Base-by-base conservation (phyloP, 2,329 filamentous ascomycete species). In the Colletotrichum euphorbiae region DNA sequence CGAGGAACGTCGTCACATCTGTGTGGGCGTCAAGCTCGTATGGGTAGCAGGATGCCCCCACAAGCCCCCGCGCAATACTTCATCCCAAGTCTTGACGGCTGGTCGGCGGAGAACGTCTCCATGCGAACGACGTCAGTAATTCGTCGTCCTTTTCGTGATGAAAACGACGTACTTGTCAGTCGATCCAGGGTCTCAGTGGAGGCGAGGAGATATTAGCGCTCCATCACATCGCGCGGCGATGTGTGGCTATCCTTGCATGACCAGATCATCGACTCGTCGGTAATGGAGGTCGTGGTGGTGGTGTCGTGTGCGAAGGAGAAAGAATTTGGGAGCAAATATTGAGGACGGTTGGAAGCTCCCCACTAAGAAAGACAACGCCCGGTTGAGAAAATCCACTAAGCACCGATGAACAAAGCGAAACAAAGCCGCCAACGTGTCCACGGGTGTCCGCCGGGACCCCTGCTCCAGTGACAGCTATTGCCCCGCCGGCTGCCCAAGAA, bases 41-140 rank as follows among this genome's bases (percentile, higher is more conserved):
- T 3, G 21, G 21, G 33, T 36, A 36, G 13, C 36, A 11, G 36
- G 36, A 38, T 11, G 36, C 36, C 15, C n/a, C 4, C 24, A 45
- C 15, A 38, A 38, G 36, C 36, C 15, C 19, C 5, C 24, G 19
- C 15, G 42, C 17, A 51, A 36, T 65, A n/a, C 46, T 36, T 45
- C 62, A 45, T 59, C 28, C 36, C 38, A 51, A 45, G 15, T n/a
- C 8, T 5, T 38, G 36, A 13, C 24, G n/a, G 45, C 15, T 31
- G n/a, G 40, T 21, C 36, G 56, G 56, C n/a, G 36, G 8, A 13
- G 6, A 8, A 13, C 11, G 42, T 8, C 21, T 31, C 11, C 51
- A 51, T 50, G 36, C 36, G 57, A 50, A 8, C 55, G 54, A 65
- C 62, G 54, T 65, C 62, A 65, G 62, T 60, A 17, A 21, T 9